Conservation (phyloP, 1,139 yeast genomes). For the Diutina neorugosa region DNA sequence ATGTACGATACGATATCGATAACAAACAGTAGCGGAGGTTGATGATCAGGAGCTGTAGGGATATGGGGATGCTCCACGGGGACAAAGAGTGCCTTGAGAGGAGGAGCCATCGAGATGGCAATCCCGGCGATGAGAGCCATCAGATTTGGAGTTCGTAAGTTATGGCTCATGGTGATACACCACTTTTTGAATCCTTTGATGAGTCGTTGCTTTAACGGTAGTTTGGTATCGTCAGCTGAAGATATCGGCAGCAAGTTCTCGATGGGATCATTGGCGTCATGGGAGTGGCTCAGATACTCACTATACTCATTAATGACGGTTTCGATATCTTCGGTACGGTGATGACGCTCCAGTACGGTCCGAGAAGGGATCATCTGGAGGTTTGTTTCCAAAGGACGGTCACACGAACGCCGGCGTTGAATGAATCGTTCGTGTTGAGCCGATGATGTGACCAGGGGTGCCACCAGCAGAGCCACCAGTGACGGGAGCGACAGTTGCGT, state of each 20-base stretch:
- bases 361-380: constrained; percentile 8
- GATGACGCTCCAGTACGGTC: constrained; percentile 25
- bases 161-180: constrained; percentile 13
- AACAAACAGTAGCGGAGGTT: constrained; percentile 51
- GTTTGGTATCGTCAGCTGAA: neutral
- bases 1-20: constrained; percentile 72
- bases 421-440: neutral
- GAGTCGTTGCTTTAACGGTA: neutral
- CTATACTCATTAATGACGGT: constrained; percentile 56
- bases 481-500: constrained; percentile 5
- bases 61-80: constrained; percentile 8
- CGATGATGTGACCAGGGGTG: constrained; percentile 8
- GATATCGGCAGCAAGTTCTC: neutral
- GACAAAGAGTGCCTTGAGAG: constrained; percentile 73
- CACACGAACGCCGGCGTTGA: neutral
- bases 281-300: constrained; percentile 21
- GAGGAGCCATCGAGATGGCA: constrained; percentile 71
- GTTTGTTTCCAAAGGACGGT: neutral
- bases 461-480: constrained; percentile 9
- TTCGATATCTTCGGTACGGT: constrained; percentile 38
- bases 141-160: constrained; percentile 62
- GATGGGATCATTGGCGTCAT: neutral
- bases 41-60: constrained; percentile 14
- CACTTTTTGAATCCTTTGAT: neutral
- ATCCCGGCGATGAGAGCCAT: constrained; percentile 50